phyloP scores from a whole-genome alignment of 345 rosid genomes.

The Eucalyptus rudis region DNA sequence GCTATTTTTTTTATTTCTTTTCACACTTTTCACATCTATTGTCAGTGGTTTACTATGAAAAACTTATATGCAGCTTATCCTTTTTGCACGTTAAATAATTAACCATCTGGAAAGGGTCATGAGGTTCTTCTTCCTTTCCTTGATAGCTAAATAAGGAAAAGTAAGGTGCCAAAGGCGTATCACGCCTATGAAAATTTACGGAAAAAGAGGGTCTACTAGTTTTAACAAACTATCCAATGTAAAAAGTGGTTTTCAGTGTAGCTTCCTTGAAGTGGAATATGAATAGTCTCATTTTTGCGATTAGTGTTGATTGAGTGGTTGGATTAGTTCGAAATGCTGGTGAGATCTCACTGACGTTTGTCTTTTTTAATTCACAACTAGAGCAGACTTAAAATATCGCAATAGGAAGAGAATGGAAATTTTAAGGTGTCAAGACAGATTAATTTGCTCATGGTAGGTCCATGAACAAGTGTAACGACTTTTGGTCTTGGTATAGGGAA shows the following conservation, averaged over 20 bases:
- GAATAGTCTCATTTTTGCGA: not conserved
- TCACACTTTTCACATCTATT: not conserved
- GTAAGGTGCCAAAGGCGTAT: not conserved
- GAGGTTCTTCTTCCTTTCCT: not conserved
- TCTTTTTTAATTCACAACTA: not conserved
- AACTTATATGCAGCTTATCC: not conserved
- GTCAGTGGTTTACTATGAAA: not conserved
- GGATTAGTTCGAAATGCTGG: not conserved
- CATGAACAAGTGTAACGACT: not conserved
- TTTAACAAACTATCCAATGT: not conserved
- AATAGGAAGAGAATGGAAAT: not conserved
- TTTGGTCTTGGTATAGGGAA: not conserved
- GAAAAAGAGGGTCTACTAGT: not conserved
- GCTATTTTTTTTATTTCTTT: not conserved
- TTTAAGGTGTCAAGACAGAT: not conserved
- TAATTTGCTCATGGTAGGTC: not conserved
- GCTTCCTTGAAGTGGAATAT: not conserved
- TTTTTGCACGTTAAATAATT: not conserved
- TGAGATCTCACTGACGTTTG: not conserved
- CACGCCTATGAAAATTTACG: not conserved
- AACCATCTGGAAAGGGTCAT: not conserved
- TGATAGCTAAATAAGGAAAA: not conserved
- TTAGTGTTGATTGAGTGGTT: not conserved
- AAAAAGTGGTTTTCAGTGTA: not conserved
- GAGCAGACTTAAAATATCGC: not conserved